Evolutionary conservation across 2,329 filamentous ascomycete species (phyloP).

Genomic region (Apiospora pterosperma): DNA sequence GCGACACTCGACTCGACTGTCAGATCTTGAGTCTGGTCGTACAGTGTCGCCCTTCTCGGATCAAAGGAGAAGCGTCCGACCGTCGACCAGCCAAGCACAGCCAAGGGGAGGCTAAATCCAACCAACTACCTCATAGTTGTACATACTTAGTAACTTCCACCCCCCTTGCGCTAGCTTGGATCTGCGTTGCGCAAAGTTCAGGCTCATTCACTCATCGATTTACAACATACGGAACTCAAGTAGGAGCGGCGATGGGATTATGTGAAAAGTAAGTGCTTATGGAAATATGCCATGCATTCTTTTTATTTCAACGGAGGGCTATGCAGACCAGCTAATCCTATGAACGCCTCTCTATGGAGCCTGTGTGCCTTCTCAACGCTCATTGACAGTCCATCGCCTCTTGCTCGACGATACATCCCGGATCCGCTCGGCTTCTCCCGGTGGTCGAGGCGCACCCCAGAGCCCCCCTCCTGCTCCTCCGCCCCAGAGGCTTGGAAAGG

Average conservation of each 20-base stretch:
- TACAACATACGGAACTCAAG: too few species aligned
- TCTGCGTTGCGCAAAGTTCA: not conserved
- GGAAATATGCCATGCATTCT: not conserved
- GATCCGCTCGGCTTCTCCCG: conserved; percentile 41
- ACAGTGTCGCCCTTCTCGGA: not conserved
- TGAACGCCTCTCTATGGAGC: not conserved
- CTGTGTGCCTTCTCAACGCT: conserved; percentile 25
- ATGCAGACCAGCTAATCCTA: not conserved
- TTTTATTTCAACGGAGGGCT: not conserved
- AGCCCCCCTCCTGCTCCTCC: conserved; percentile 28
- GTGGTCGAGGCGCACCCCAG: conserved; percentile 41
- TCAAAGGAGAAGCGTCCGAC: not conserved
- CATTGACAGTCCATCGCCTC: conserved; percentile 54
- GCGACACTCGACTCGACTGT: not conserved
- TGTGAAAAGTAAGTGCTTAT: not conserved
- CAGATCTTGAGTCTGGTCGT: not conserved
- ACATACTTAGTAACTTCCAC: too few species aligned
- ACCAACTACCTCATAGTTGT: too few species aligned
- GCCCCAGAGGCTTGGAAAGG: conserved; percentile 16
- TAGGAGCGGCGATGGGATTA: not conserved
- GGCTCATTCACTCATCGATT: too few species aligned
- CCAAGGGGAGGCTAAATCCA: not conserved
- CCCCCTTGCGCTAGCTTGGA: not conserved
- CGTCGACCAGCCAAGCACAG: not conserved
- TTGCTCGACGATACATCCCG: conserved; percentile 46